Percentiles rank a stretch among this genome's conserved stretches.
Evolutionary conservation across 75 land plant species (phyloP).

Genomic region (Chamaecyparis obtusa): DNA sequence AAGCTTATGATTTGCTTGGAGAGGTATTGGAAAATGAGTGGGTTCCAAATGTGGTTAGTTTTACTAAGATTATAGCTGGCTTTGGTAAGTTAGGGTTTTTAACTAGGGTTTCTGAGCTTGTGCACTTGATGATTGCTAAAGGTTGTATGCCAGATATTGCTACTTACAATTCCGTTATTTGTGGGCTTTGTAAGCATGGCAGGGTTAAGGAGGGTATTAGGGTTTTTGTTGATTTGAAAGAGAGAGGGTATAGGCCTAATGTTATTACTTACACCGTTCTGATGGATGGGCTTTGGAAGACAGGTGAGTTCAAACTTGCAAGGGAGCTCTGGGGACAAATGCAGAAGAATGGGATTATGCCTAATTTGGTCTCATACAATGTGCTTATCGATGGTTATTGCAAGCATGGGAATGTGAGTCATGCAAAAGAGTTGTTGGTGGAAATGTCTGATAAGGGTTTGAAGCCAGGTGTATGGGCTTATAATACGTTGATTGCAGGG

Average conservation of each 20-base stretch:
- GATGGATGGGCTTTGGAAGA: slow-evolving; percentile 55
- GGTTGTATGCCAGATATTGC: slow-evolving; percentile 36
- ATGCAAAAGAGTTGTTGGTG: slow-evolving; percentile 26
- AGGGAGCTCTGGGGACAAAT: slow-evolving; percentile 52
- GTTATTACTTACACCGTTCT: slow-evolving; percentile 41
- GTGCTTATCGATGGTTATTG: slow-evolving; percentile 59
- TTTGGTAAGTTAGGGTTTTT: slow-evolving; percentile 27
- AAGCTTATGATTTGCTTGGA: slow-evolving; percentile 36
- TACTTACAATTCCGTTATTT: slow-evolving; percentile 50
- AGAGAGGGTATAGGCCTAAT: slow-evolving; percentile 53
- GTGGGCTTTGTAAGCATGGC: slow-evolving; percentile 28
- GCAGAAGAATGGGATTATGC: slow-evolving; percentile 30
- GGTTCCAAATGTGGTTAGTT: slow-evolving; percentile 31
- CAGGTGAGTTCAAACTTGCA: slow-evolving; percentile 38
- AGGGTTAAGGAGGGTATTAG: slow-evolving; percentile 27
- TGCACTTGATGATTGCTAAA: slow-evolving; percentile 53
- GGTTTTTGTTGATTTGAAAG: slow-evolving; percentile 46
- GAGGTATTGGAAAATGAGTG: slow-evolving; percentile 34
- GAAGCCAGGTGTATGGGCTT: slow-evolving; percentile 24
- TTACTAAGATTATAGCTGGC: slow-evolving; percentile 35
- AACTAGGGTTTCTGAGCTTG: slow-evolving; percentile 34
- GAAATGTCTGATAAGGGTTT: slow-evolving; percentile 42
- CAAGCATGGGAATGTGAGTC: slow-evolving; percentile 30
- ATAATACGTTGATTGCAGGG: slow-evolving; percentile 46
- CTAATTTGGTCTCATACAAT: slow-evolving; percentile 55